Evolutionary conservation across 345 rosid genomes (phyloP).

Genomic region (Rhodamnia argentea): DNA sequence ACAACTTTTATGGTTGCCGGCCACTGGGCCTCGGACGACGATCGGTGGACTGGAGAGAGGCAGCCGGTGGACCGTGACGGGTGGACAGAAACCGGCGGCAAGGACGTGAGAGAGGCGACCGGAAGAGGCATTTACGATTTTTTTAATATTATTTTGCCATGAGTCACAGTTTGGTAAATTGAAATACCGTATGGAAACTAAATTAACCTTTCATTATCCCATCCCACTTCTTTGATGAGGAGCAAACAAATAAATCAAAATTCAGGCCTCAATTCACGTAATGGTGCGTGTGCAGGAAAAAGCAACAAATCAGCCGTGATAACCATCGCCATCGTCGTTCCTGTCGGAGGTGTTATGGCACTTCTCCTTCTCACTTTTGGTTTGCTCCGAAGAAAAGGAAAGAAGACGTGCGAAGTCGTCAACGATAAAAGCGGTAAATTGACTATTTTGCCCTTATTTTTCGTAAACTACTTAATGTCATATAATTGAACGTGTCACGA

Average conservation of each 20-base stretch:
- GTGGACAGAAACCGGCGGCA: too few relatives aligned
- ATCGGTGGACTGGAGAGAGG: too few relatives aligned
- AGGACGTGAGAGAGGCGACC: too few relatives aligned
- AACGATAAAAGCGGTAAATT: neutral
- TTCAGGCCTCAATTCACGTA: neutral
- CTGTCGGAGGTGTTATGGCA: neutral
- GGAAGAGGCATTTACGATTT: neutral
- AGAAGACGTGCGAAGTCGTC: neutral
- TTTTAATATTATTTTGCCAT: neutral
- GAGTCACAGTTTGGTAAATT: neutral
- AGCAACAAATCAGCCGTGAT: neutral
- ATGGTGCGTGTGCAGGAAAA: neutral
- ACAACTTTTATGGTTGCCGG: too few relatives aligned
- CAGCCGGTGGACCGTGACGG: too few relatives aligned
- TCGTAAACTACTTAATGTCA: neutral
- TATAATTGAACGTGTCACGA: neutral
- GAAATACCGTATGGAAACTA: neutral
- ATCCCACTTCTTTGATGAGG: too few relatives aligned
- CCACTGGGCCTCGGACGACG: too few relatives aligned
- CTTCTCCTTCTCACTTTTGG: neutral
- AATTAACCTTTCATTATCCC: neutral
- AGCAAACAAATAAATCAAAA: neutral
- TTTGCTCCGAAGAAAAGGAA: neutral
- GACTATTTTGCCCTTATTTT: neutral
- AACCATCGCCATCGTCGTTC: neutral